Evolutionary conservation across 2,329 filamentous ascomycete genomes (phyloP).

Genomic region (Stachybotrys echinatus): DNA sequence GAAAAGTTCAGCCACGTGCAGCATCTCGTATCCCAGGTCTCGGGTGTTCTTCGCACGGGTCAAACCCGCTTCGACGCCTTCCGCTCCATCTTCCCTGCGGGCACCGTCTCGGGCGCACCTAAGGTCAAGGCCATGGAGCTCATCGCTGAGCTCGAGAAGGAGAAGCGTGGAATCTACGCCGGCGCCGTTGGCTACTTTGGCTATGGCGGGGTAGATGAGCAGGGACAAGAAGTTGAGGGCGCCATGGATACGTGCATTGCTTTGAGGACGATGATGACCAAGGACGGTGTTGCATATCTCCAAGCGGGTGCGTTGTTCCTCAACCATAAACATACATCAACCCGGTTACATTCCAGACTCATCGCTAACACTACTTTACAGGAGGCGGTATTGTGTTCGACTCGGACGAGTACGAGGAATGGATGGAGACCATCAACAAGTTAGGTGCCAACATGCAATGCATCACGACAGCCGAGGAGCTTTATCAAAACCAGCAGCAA

Average conservation of each 20-base stretch:
- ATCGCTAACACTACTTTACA: conserved; percentile 15
- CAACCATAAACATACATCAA: neutral
- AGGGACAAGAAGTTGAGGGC: conserved; percentile 63
- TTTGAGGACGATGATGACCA: conserved; percentile 88
- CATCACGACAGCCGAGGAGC: conserved; percentile 69
- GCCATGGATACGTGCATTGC: conserved; percentile 85
- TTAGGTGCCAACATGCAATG: conserved; percentile 45
- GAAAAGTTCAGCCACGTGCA: conserved; percentile 96
- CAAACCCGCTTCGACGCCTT: conserved; percentile 95
- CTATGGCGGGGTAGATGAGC: conserved; percentile 65
- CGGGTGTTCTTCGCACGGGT: conserved; percentile 74
- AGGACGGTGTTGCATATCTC: conserved; percentile 85
- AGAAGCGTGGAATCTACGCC: conserved; percentile 93
- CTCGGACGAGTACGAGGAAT: conserved; percentile 86
- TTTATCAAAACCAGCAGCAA: conserved; percentile 37
- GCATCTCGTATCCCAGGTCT: conserved; percentile 94
- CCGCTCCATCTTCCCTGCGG: conserved; percentile 92
- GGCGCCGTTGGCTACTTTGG: conserved; percentile 97
- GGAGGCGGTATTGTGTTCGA: conserved; percentile 92
- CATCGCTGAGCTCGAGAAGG: conserved; percentile 87
- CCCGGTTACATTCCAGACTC: neutral
- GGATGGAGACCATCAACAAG: conserved; percentile 95
- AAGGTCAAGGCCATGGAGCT: conserved; percentile 97
- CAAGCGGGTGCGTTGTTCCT: conserved; percentile 55
- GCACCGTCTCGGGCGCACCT: conserved; percentile 90